A percentile compares a stretch with the other conserved stretches of the same genome.
These are phyloP conservation scores for Aeschynomene evenia DNA, from an alignment of 306 rosid species.

Conservation along the genomic window DNA sequence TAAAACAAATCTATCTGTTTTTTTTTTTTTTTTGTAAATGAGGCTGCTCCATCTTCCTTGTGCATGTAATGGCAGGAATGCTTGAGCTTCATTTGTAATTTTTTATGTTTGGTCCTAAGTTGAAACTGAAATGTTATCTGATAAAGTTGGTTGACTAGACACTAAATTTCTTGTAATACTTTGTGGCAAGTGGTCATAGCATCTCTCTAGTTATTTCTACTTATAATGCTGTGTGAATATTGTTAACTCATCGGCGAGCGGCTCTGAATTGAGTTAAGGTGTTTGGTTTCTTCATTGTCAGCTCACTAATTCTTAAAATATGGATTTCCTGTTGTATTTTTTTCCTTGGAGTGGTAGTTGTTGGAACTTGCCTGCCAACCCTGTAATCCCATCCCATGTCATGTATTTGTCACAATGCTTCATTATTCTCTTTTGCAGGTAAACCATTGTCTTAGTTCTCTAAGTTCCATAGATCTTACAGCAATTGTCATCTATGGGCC, in stretches of 20 bases:
- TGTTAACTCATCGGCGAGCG: background rate
- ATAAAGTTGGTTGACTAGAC: conserved; percentile 3
- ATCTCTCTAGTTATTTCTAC: background rate
- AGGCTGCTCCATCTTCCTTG: background rate
- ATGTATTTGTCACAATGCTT: background rate
- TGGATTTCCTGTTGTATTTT: background rate
- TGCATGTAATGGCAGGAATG: conserved; percentile 14
- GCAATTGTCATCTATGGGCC: background rate
- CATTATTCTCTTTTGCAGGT: conserved; percentile 6
- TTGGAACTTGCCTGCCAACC: conserved; percentile 1
- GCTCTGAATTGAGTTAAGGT: background rate
- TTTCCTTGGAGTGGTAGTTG: conserved; percentile 13
- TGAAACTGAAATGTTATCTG: background rate
- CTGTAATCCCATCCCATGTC: background rate
- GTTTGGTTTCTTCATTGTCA: conserved; percentile 22
- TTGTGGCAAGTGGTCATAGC: conserved; percentile 9
- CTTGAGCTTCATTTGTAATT: background rate
- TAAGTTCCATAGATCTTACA: background rate
- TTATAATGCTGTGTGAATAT: background rate
- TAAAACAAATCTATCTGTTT: background rate
- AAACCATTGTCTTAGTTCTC: conserved; percentile 6
- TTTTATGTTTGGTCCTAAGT: background rate
- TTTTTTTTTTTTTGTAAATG: conserved; percentile 11
- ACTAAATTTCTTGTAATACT: background rate
- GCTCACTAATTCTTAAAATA: background rate